Percentiles rank a stretch among this genome's conserved stretches.
These are phyloP conservation scores for Colletotrichum spaethianum DNA, from an alignment of 2,329 filamentous ascomycete species.

Conservation along the genomic window DNA sequence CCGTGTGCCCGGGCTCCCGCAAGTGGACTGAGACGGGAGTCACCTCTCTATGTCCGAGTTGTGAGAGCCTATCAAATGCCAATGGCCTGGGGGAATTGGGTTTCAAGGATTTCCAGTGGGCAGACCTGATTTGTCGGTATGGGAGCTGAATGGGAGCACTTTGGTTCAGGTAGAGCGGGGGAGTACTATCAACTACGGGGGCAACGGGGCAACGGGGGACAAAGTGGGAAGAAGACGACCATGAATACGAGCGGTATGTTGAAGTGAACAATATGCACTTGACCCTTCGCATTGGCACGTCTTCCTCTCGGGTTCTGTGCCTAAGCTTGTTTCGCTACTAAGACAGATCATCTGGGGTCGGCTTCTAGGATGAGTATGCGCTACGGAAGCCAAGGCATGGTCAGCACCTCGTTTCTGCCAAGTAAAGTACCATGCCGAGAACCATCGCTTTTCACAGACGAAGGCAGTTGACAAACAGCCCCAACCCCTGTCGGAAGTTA, in stretches of 20 bases:
- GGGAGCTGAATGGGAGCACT: neutral
- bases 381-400: neutral
- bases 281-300: neutral
- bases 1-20: slow-evolving; percentile 34
- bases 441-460: neutral
- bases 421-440: neutral
- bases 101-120: slow-evolving; percentile 1
- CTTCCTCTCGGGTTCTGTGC: neutral
- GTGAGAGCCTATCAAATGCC: slow-evolving; percentile 5
- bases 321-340: slow-evolving; percentile 3
- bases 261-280: neutral
- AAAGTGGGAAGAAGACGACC: neutral
- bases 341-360: slow-evolving; percentile 1
- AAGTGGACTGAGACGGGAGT: slow-evolving; percentile 25
- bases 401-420: neutral
- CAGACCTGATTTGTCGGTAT: slow-evolving; percentile 1
- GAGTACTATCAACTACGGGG: neutral
- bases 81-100: neutral
- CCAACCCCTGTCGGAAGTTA: neutral
- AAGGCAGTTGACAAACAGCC: neutral
- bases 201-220: neutral
- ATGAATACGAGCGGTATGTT: neutral
- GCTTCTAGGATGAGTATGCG: neutral
- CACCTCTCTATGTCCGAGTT: neutral
- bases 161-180: neutral